Evolutionary conservation across 2,329 filamentous ascomycete species (phyloP), one percentile per base, ranked within the genome.

Genomic region (Fusarium papillatum): DNA sequence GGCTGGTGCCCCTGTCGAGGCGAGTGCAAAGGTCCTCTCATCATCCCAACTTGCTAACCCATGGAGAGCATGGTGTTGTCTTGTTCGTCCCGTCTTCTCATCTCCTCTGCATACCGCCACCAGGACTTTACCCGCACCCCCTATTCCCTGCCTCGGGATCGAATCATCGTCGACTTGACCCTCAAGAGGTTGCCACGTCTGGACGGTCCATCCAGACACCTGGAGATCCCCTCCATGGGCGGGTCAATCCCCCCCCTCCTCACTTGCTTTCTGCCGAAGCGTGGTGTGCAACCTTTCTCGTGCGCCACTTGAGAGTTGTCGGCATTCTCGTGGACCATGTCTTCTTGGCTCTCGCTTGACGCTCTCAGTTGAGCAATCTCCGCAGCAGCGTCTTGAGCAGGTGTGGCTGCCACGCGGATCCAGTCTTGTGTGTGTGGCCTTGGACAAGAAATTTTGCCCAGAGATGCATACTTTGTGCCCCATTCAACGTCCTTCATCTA

Each of bases 31-130:
- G 61, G 53, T 79, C 69, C 70, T 78, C 70, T 77, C 57, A 72
- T 79, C 76, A 69, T 78, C 70, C 63, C 70, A 76, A 71, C 72
- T 74, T 63, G 39, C 53, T 71, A 69, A 67, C 57, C 68, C 70
- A 53, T 41, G 69, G 66, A 69, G 43, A 73, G 60, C 72, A 79
- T 71, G 72, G 74, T 68, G 34, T 50, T 70, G 70, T 68, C 71
- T 74, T 63, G 64, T 69, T 70, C 75, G 68, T 78, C 72, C 68
- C 70, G 48, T 71, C 67, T 75, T 66, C 53, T 71, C 71, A 70
- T 78, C 59, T 65, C 69, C 69, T 72, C 68, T 68, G 55, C 74
- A 72, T 71, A 60, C 66, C 62, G 36, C 70, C 69, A 70, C 62
- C 53, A 55, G 48, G 34, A 57, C 61, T 67, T 70, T 70, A 64